Conservation (phyloP, 2,329 filamentous ascomycete genomes). For the Aspergillus flavus region DNA sequence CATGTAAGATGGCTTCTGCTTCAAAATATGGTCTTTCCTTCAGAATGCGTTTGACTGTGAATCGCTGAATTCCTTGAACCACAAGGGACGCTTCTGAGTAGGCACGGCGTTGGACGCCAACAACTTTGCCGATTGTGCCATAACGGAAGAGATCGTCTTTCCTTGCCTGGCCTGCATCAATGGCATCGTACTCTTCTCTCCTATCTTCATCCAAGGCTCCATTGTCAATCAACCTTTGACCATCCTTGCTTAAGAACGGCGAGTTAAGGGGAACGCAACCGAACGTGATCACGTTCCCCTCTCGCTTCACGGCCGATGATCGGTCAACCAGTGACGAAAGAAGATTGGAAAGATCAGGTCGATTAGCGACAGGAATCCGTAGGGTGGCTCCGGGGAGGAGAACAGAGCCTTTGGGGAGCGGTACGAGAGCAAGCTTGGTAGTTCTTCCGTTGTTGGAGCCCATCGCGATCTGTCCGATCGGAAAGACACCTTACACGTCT, state of each 20-base stretch:
- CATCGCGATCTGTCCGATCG: slow-evolving; percentile 31
- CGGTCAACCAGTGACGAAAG: slow-evolving; percentile 83
- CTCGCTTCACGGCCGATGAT: slow-evolving; percentile 64
- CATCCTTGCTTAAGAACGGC: slow-evolving; percentile 71
- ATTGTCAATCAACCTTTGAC: slow-evolving; percentile 73
- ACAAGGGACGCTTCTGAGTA: slow-evolving; percentile 78
- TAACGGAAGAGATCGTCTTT: slow-evolving; percentile 78
- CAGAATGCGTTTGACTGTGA: slow-evolving; percentile 72
- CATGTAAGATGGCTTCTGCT: slow-evolving; percentile 71
- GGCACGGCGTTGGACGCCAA: slow-evolving; percentile 74
- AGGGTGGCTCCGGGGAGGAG: slow-evolving; percentile 84
- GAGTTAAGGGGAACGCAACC: slow-evolving; percentile 86
- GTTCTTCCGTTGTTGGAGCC: slow-evolving; percentile 40
- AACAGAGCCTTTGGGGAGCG: slow-evolving; percentile 76
- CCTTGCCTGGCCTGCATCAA: slow-evolving; percentile 62
- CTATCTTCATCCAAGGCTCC: slow-evolving; percentile 55
- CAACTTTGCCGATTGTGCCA: slow-evolving; percentile 78
- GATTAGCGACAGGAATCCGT: slow-evolving; percentile 79
- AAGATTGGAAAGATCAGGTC: slow-evolving; percentile 84
- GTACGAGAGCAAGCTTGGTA: slow-evolving; percentile 71
- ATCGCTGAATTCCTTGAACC: slow-evolving; percentile 80
- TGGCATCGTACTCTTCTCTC: slow-evolving; percentile 48
- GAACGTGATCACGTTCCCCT: slow-evolving; percentile 72
- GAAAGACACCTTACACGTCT: not conserved
- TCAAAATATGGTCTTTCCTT: slow-evolving; percentile 86